Evolutionary conservation across 768 basidiomycete species (phyloP).

Genomic region (Leccinum uliginosum): DNA sequence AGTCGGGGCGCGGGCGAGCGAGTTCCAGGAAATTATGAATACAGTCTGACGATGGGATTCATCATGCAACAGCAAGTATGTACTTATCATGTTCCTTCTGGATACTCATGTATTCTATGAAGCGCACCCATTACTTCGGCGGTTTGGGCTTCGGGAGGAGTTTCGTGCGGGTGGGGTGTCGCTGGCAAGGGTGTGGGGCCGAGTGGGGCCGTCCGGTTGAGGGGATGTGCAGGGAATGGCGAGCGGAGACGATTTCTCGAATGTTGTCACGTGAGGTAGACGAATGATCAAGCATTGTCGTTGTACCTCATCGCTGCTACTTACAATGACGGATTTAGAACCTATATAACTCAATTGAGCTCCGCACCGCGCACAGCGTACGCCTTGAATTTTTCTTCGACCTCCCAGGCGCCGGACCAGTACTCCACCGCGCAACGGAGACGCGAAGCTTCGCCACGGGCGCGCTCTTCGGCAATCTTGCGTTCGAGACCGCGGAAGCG

Average conservation of each 20-base stretch:
- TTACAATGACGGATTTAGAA: neutral
- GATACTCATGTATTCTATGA: too few species aligned
- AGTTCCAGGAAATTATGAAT: neutral
- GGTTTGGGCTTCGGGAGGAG: too few species aligned
- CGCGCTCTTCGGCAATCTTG: conserved; percentile 62
- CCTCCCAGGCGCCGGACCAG: conserved; percentile 96
- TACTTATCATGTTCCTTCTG: too few species aligned
- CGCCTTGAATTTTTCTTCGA: conserved; percentile 71
- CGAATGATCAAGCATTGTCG: too few species aligned
- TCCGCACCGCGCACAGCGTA: neutral
- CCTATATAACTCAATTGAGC: neutral
- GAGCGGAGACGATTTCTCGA: too few species aligned
- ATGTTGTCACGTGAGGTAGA: too few species aligned
- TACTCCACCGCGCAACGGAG: conserved; percentile 71
- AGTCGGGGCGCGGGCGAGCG: neutral
- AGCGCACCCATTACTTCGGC: too few species aligned
- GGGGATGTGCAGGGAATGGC: too few species aligned
- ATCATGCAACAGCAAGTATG: neutral
- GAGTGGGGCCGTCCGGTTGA: too few species aligned
- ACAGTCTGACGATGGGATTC: neutral
- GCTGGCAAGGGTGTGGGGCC: too few species aligned
- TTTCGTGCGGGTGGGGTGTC: too few species aligned
- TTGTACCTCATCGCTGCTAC: neutral
- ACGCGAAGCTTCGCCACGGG: conserved; percentile 46
- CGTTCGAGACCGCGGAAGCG: conserved; percentile 72